Percentiles rank a stretch among this genome's conserved stretches.
Evolutionary conservation across 2,329 filamentous ascomycete species (phyloP).

Genomic region (Fusarium napiforme): DNA sequence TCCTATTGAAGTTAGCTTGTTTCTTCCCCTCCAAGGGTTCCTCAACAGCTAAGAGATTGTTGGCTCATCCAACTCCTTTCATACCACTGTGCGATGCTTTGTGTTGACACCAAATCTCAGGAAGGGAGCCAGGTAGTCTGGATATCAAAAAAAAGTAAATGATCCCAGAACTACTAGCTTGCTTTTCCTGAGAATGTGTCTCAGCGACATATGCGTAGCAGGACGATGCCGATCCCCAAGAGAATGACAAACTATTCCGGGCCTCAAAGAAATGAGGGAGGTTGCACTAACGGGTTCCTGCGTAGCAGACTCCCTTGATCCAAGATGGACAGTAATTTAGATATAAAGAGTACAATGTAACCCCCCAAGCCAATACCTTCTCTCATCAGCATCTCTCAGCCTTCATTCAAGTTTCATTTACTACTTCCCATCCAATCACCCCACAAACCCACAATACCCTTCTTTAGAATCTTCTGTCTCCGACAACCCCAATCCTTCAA

Average conservation of each 20-base stretch:
- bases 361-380: background rate
- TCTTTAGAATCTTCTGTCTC: background rate
- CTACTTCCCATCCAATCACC: background rate
- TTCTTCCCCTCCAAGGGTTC: too few species aligned
- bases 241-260: background rate
- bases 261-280: background rate
- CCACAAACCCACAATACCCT: background rate
- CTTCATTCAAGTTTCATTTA: background rate
- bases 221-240: background rate
- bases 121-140: background rate
- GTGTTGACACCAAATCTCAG: background rate
- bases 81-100: background rate
- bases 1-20: too few species aligned
- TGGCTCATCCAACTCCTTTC: background rate
- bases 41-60: background rate
- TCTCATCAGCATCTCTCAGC: background rate
- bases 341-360: background rate
- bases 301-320: background rate
- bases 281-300: background rate
- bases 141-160: background rate
- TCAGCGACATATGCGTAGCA: background rate
- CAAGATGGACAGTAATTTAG: fast-evolving
- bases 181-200: background rate
- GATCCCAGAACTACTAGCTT: background rate
- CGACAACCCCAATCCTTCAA: background rate